A percentile compares a stretch with the other conserved stretches of the same genome.
Conservation (phyloP, 352 stramenopile genomes). For the Halophytophthora polymorphica region DNA sequence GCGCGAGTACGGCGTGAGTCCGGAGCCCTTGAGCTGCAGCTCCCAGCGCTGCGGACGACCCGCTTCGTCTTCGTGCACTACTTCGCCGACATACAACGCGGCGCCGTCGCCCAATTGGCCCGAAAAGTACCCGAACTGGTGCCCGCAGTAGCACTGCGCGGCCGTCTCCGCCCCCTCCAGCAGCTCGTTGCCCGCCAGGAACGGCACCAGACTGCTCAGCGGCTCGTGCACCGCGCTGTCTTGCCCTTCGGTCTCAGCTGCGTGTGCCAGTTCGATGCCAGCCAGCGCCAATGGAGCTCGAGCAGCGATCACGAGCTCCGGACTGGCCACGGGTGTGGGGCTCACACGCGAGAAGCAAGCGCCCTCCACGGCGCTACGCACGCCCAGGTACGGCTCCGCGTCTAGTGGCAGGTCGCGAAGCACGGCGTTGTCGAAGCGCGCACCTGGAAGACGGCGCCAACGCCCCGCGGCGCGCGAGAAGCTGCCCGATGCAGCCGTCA, state of each 20-base stretch:
- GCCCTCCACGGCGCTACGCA: constrained; percentile 42
- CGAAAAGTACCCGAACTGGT: constrained; percentile 92
- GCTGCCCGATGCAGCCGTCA: constrained; percentile 11
- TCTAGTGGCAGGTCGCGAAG: constrained; percentile 66
- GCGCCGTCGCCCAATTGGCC: constrained; percentile 90
- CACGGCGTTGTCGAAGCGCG: constrained; percentile 58
- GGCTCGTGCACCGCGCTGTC: constrained; percentile 19
- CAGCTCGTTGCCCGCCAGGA: constrained; percentile 72
- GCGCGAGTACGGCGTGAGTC: constrained; percentile 94
- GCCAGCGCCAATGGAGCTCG: constrained; percentile 51
- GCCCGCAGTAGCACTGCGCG: constrained; percentile 90
- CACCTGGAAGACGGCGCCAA: constrained; percentile 37
- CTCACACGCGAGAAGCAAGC: constrained; percentile 65
- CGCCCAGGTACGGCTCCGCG: constrained; percentile 41
- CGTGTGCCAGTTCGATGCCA: constrained; percentile 41
- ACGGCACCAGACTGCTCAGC: constrained; percentile 45
- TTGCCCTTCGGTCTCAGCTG: constrained; percentile 4
- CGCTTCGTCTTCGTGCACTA: constrained; percentile 30
- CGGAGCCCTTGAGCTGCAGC: constrained; percentile 96
- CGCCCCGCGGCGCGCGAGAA: constrained; percentile 25
- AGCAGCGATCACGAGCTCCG: constrained; percentile 57
- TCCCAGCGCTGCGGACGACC: constrained; percentile 72
- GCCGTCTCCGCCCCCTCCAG: constrained; percentile 70
- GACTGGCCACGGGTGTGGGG: constrained; percentile 55
- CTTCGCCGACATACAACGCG: constrained; percentile 87